Conservation (phyloP, 176 grass and related monocot genomes). For the Rhipidocladum racemiflorum region DNA sequence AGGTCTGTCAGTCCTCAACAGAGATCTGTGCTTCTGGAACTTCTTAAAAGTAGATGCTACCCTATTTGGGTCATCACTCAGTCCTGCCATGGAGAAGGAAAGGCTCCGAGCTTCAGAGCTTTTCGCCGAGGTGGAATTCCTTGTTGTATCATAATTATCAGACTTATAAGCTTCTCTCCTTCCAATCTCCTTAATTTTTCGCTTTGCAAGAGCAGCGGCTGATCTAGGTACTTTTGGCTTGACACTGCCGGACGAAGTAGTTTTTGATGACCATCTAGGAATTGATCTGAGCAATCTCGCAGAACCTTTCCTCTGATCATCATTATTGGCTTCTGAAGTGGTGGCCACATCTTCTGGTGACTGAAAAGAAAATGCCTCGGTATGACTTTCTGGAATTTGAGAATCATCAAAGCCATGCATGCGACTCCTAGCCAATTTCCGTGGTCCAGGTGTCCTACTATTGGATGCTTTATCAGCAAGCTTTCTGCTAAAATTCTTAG, state of each 20-base stretch:
- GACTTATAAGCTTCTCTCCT: conserved; percentile 37
- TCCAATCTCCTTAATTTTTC: conserved; percentile 50
- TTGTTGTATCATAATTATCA: conserved; percentile 41
- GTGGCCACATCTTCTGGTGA: conserved; percentile 41
- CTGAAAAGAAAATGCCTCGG: conserved; percentile 39
- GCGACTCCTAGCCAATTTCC: conserved; percentile 32
- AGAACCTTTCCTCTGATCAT: conserved; percentile 33
- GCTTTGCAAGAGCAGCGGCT: conserved; percentile 43
- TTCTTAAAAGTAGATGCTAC: conserved; percentile 41
- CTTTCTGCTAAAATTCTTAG: conserved; percentile 51
- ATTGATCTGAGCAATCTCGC: conserved; percentile 32
- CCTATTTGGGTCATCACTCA: conserved; percentile 29
- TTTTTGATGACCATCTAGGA: conserved; percentile 40
- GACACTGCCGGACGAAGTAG: conserved; percentile 21
- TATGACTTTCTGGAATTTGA: conserved; percentile 29
- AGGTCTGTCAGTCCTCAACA: conserved; percentile 53
- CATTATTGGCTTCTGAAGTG: conserved; percentile 31
- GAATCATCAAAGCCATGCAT: conserved; percentile 34
- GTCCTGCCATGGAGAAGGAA: conserved; percentile 31
- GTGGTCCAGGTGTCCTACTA: conserved; percentile 1
- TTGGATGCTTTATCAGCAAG: conserved; percentile 29
- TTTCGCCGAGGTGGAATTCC: conserved; percentile 22
- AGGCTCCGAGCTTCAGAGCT: conserved; percentile 18
- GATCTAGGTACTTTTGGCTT: conserved; percentile 59
- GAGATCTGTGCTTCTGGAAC: conserved; percentile 62